phyloP scores from a whole-genome alignment of 805 yeast species.

The Hemisphaericaspora nanyangensis region DNA sequence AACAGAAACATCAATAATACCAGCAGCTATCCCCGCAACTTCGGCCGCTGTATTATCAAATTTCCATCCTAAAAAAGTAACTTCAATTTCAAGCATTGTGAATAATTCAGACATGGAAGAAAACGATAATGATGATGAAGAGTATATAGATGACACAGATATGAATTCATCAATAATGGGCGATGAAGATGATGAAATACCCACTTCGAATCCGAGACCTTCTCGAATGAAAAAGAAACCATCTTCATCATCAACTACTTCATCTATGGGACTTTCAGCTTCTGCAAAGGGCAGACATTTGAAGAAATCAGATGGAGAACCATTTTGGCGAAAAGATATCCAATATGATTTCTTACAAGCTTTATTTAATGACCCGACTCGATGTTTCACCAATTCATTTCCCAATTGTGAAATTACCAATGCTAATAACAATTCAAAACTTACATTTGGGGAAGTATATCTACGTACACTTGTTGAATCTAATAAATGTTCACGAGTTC shows the following conservation, averaged over 20 bases:
- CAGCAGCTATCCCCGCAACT: too few relatives aligned
- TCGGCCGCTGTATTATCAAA: too few relatives aligned
- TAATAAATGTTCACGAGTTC: slow-evolving; percentile 74
- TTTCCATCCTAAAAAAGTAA: slow-evolving; percentile 1
- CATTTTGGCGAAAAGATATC: slow-evolving; percentile 83
- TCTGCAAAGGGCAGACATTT: slow-evolving; percentile 21
- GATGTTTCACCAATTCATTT: slow-evolving; percentile 67
- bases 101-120: slow-evolving; percentile 5
- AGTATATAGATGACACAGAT: slow-evolving; percentile 12
- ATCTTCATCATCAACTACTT: neutral
- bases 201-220: neutral
- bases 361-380: slow-evolving; percentile 58
- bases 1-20: too few relatives aligned
- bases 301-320: slow-evolving; percentile 89
- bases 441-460: slow-evolving; percentile 83
- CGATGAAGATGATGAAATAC: slow-evolving; percentile 9
- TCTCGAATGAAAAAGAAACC: neutral
- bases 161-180: slow-evolving; percentile 11
- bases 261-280: neutral
- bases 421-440: slow-evolving; percentile 38
- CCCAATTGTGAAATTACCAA: slow-evolving; percentile 36
- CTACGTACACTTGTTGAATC: slow-evolving; percentile 78
- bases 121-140: slow-evolving; percentile 7
- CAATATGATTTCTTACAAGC: slow-evolving; percentile 73
- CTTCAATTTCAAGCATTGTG: slow-evolving; percentile 1